Percentiles rank a stretch among this genome's conserved stretches.
Conservation (phyloP, 768 basidiomycete species). For the Pleurotus eryngii region DNA sequence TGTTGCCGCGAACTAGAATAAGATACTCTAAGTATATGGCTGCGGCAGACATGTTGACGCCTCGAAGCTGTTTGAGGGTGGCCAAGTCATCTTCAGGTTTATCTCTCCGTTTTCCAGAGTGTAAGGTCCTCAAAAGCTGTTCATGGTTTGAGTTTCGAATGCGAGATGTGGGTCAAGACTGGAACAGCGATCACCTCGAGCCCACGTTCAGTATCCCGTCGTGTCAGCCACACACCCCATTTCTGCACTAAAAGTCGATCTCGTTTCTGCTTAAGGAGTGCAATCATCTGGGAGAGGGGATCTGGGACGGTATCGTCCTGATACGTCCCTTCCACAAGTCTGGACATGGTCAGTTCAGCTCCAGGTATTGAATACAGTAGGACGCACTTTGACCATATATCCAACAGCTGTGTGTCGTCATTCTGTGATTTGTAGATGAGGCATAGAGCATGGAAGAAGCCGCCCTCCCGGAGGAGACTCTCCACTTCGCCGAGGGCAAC, state of each 20-base stretch:
- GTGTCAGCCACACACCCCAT: constrained; percentile 82
- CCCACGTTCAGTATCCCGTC: constrained; percentile 64
- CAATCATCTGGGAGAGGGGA: constrained; percentile 58
- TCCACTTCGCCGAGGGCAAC: constrained; percentile 64
- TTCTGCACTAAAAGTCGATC: constrained; percentile 62
- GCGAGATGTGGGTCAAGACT: neutral
- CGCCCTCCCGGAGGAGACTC: constrained; percentile 42
- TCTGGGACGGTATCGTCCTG: constrained; percentile 60
- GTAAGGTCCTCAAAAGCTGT: constrained; percentile 60
- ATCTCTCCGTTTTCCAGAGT: constrained; percentile 52
- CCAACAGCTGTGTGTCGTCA: constrained; percentile 59
- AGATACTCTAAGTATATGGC: constrained; percentile 78
- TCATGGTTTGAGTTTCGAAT: neutral
- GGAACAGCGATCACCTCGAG: constrained; percentile 49
- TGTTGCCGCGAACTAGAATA: constrained; percentile 64
- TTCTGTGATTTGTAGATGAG: constrained; percentile 56
- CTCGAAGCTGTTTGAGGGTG: constrained; percentile 53
- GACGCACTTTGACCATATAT: constrained; percentile 65
- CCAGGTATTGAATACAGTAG: neutral
- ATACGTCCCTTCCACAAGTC: constrained; percentile 66
- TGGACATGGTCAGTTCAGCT: constrained; percentile 20
- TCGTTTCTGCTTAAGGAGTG: constrained; percentile 49
- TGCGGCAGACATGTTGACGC: constrained; percentile 58
- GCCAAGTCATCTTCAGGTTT: constrained; percentile 59
- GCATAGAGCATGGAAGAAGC: constrained; percentile 60